Evolutionary conservation across 306 rosid genomes (phyloP), one percentile per base, ranked within the genome.

Genomic region (Vigna radiata): DNA sequence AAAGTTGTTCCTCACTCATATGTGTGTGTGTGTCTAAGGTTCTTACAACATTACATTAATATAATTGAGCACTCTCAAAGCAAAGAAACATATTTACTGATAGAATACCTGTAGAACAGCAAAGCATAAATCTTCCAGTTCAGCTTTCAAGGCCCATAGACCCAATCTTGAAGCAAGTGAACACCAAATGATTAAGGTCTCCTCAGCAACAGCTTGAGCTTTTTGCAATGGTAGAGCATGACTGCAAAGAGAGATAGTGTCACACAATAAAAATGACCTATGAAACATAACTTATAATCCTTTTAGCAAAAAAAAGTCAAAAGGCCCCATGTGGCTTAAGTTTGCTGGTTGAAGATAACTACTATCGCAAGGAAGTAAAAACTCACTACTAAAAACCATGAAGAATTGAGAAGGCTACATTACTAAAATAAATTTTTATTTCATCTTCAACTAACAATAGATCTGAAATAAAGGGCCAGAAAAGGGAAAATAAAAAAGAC

Each of bases 131-230:
- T 94, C 98, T 86, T 94, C 98, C 36, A 92, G 82, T 86, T 94
- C 97, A 68, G 95, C 95, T 92, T 92, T 90, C 91, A 94, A 79
- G 7, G 96, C 93, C 97, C 98, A 94, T 70, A 94, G 86, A 67
- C 98, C 98, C 89, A 94, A 85, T 84, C 93, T 88, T 77, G 97
- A 94, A 70, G 98, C 98, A 81, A 94, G 98, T 50, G 96, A 92
- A 68, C 98, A 91, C 98, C 98, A 94, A 81, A 94, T 87, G 74
- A 88, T 90, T 76, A 94, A 88, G 77, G 98, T 94, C 87, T 94
- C 98, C 85, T 83, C 89, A 60, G 98, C 97, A 74, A 94, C 91
- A 83, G 98, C 97, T 88, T 94, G 91, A 80, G 98, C 97, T 81
- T 94, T 91, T 25, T 79, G 90, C 83, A 83, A 76, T 16, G 96